These are phyloP conservation scores for Leptographium procerum DNA, from an alignment of 2,329 filamentous ascomycete genomes.

Conservation along the genomic window DNA sequence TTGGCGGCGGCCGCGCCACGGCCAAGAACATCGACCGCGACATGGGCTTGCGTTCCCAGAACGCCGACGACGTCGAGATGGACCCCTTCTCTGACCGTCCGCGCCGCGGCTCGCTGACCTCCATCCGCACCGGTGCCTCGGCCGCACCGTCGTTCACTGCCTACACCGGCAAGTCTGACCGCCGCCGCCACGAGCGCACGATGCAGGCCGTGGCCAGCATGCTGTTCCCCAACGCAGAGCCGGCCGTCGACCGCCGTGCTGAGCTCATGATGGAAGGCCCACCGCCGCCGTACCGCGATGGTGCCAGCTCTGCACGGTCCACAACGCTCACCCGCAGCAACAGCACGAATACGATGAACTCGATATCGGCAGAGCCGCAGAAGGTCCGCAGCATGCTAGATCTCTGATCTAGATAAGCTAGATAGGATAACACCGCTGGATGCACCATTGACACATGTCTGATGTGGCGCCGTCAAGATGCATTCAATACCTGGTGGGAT, in stretches of 20 bases:
- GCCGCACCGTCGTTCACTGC: slow-evolving; percentile 13
- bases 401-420: slow-evolving; percentile 29
- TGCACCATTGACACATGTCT: no score
- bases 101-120: slow-evolving; percentile 1
- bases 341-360: slow-evolving; percentile 35
- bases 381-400: slow-evolving; percentile 49
- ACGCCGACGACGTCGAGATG: slow-evolving; percentile 19
- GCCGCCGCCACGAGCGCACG: slow-evolving; percentile 32
- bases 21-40: slow-evolving; percentile 27
- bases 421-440: no score
- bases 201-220: slow-evolving; percentile 31
- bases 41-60: slow-evolving; percentile 20
- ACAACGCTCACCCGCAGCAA: slow-evolving; percentile 27
- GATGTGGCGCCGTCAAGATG: no score
- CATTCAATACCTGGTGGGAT: no score
- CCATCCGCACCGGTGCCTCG: slow-evolving; percentile 16
- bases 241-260: slow-evolving; percentile 22
- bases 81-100: slow-evolving; percentile 15
- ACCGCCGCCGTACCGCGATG: slow-evolving; percentile 24
- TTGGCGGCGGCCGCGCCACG: slow-evolving; percentile 36
- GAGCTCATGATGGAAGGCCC: slow-evolving; percentile 33
- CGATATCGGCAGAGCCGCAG: slow-evolving; percentile 37
- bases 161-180: slow-evolving; percentile 32
- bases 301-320: slow-evolving; percentile 14
- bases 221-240: slow-evolving; percentile 33